Percentiles rank a stretch among this genome's conserved stretches.
phyloP scores from a whole-genome alignment of 768 basidiomycete species.

The Favolaschia claudopus region DNA sequence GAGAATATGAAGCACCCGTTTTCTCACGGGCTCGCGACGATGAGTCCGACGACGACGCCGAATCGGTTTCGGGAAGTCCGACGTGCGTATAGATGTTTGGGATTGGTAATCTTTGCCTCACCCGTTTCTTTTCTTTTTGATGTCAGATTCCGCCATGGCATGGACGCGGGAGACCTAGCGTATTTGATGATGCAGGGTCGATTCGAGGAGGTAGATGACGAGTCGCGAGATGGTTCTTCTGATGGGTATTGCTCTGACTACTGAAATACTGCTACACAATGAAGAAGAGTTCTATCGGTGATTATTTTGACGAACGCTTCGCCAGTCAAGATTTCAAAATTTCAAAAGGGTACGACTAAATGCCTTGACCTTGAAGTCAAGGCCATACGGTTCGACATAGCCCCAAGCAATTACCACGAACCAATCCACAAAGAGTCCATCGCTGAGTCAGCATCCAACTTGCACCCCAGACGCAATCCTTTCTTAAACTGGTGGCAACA shows the following conservation, averaged over 20 bases:
- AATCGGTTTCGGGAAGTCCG: not conserved
- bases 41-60: not conserved
- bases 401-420: no score
- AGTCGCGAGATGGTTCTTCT: not conserved
- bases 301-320: no score
- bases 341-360: no score
- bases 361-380: no score
- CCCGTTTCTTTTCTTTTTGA: not conserved
- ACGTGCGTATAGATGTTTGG: not conserved
- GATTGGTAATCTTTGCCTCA: not conserved
- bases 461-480: no score
- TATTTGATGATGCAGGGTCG: not conserved
- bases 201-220: not conserved
- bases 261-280: slow-evolving; percentile 35
- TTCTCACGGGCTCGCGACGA: no score
- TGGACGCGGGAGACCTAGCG: not conserved
- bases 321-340: no score
- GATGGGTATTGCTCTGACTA: not conserved
- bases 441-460: no score
- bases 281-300: slow-evolving; percentile 40
- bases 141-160: not conserved
- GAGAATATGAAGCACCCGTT: no score
- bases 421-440: no score
- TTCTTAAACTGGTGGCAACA: no score
- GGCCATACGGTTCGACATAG: no score